Percentiles rank a stretch among this genome's conserved stretches.
These are phyloP conservation scores for Jamesozyma lodderae DNA, from an alignment of 805 yeast genomes.

Conservation along the genomic window DNA sequence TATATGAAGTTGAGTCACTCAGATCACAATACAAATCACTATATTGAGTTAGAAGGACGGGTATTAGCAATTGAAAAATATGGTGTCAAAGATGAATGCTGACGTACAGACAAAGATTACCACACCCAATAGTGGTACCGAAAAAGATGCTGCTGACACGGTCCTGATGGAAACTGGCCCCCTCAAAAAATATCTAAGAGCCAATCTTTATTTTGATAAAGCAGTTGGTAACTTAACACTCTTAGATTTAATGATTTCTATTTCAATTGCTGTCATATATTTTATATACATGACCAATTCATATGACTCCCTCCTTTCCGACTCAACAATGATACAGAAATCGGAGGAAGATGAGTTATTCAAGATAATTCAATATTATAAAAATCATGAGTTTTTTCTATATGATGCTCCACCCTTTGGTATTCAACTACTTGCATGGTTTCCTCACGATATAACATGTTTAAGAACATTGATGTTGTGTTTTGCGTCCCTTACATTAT, in stretches of 20 bases:
- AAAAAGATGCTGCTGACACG: neutral
- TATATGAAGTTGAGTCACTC: no score
- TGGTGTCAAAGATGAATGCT: no score
- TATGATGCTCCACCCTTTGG: constrained; percentile 16
- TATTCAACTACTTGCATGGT: constrained; percentile 16
- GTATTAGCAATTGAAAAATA: no score
- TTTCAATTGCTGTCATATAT: constrained; percentile 1
- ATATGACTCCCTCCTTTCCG: no score
- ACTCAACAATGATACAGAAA: no score
- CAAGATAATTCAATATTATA: constrained; percentile 6
- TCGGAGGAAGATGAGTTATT: constrained; percentile 7
- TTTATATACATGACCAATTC: no score
- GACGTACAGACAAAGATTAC: no score
- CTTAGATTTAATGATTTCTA: constrained; percentile 7
- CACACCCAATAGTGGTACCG: no score
- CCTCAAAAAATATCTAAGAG: no score
- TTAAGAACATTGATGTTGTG: constrained; percentile 11
- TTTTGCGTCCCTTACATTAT: constrained; percentile 9
- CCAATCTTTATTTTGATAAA: constrained; percentile 7
- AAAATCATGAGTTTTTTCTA: constrained; percentile 12
- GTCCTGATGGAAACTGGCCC: no score
- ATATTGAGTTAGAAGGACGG: no score
- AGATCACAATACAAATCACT: no score
- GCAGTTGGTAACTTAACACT: constrained; percentile 8
- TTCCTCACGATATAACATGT: constrained; percentile 4